Base-by-base conservation (phyloP, 1,139 yeast species). In the Sporopachydermia cereana region DNA sequence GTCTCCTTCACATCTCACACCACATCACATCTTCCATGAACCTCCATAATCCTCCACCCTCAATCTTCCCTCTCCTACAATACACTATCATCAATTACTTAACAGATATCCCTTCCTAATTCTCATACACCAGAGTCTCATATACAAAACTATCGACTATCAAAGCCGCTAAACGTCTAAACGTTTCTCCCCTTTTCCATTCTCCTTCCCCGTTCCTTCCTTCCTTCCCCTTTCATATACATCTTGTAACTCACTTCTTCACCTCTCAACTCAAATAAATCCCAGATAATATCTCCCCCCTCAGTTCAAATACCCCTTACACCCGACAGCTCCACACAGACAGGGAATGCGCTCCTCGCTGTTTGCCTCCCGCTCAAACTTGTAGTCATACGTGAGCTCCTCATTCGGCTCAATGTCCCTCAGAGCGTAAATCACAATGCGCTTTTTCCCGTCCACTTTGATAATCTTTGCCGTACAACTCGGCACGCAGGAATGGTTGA, bases 381-480 rank as follows among this genome's bases (percentile, higher is more conserved):
- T 84, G 57, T 84, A 84, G 57, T 84, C 93, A 54, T 84, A 84
- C 0, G 93, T 83, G 53, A 84, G 67, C 54, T 84, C 94, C 55
- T 84, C 93, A 56, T 83, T 83, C 9, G 86, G 80, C 3, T 71
- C 84, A 45, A 84, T 77, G 57, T 84, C 93, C 46, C 85, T 66
- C 47, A 84, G 64, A 0, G 94, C 94, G 60, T 84, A 84, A 34
- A 84, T 83, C 46, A 84, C 94, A 65, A 84, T 84, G 61, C 93
- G 71, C 62, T 80, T 83, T 53, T 73, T 77, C 9, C 91, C 91
- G 45, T 81, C 91, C 30, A 82, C 93, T 58, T 82, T 83, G 54
- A 84, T 84, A 56, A 84, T 83, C 56, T 83, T 84, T 1, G 93
- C 93, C 0, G 93, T 83, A 61, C 94, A 84, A 53, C 89, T 82